A percentile compares a stretch with the other conserved stretches of the same genome.
phyloP scores from a whole-genome alignment of 2,329 filamentous ascomycete genomes.

The Didymella pinodella region DNA sequence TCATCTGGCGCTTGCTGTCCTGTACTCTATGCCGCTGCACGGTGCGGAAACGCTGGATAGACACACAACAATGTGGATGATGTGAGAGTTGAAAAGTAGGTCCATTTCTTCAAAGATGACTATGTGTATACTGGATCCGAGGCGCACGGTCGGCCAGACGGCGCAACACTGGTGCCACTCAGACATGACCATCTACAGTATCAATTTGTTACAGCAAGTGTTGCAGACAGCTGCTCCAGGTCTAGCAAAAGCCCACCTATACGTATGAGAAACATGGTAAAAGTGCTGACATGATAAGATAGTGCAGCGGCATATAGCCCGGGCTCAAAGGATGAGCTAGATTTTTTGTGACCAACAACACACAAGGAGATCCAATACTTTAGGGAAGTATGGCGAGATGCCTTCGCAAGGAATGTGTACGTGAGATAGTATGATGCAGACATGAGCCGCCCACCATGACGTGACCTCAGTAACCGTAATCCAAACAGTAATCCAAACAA shows the following conservation, averaged over 20 bases:
- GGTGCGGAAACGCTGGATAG: too few species aligned
- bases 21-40: not conserved
- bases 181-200: constrained; percentile 7
- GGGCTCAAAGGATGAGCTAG: constrained; percentile 2
- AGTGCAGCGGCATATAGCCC: constrained; percentile 7
- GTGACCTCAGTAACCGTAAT: constrained; percentile 14
- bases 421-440: constrained; percentile 12
- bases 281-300: constrained; percentile 1
- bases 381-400: constrained; percentile 8
- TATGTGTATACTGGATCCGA: not conserved
- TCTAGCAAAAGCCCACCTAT: constrained; percentile 6
- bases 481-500: constrained; percentile 10
- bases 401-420: constrained; percentile 12
- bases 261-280: not conserved
- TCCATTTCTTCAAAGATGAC: constrained; percentile 3
- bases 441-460: constrained; percentile 2
- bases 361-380: constrained; percentile 6
- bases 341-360: constrained; percentile 7
- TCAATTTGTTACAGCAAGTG: constrained; percentile 13
- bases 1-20: not conserved
- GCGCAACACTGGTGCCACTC: not conserved
- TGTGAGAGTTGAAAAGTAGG: not conserved
- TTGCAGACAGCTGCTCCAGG: constrained; percentile 16
- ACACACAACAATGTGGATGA: not conserved
- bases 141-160: constrained; percentile 3